Evolutionary conservation across 2,329 filamentous ascomycete species (phyloP), one percentile per base, ranked within the genome.

Genomic region (Nemania sp.): DNA sequence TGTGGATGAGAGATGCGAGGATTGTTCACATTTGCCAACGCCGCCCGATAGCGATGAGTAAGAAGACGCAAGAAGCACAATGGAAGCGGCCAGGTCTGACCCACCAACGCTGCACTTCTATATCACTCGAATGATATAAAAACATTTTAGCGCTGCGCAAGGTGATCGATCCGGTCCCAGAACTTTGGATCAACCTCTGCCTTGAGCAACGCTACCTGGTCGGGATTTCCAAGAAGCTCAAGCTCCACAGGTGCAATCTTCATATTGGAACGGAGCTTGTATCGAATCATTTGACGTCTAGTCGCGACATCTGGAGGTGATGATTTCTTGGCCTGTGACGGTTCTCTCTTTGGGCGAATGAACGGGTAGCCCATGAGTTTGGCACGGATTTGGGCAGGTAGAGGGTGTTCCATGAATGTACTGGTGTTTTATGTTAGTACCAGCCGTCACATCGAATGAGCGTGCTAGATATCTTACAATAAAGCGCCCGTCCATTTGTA

Each of bases 401-500:
- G 29, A 49, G 53, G 54, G 47, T 3, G 2, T n/a, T 57, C 48
- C 9, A 57, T 52, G 1, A 46, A 15, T 29, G n/a, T 12, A 34
- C 54, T 57, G 20, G 13, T 37, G 13, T 53, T 17, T 9, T 49
- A 20, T 39, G 21, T 57, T 37, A 61, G 29, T 15, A 43, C 49
- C 29, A 55, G 34, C 35, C n/a, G 17, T 9, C 2, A 34, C 17
- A 49, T 42, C n/a, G n/a, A 57, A 42, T 51, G n/a, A 42, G 18
- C 10, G 25, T 50, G 25, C 25, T 7, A 29, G 25, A 29, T 29
- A 29, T 50, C 59, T 54, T 54, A 62, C 54, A 63, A 60, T n/a
- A 49, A 42, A 20, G 32, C 29, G n/a, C 65, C 63, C 11, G 63
- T 64, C 65, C 63, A 67, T 50, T 62, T 61, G 54, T 65, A 64